Evolutionary conservation across 2,329 filamentous ascomycete species (phyloP).

Genomic region (Coleophoma eucalyptorum): DNA sequence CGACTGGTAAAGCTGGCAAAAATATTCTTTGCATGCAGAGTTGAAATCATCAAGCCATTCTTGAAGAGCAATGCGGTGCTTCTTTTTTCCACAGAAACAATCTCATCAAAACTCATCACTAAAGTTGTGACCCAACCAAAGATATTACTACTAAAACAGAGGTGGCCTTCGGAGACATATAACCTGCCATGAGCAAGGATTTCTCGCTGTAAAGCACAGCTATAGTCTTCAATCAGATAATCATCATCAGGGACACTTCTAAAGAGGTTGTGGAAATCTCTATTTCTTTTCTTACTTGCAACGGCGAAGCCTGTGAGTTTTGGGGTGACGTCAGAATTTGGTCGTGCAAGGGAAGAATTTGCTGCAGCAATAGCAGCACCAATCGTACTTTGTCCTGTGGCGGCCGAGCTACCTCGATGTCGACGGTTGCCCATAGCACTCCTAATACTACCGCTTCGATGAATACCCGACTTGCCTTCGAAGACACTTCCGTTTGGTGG

Average conservation of each 20-base stretch:
- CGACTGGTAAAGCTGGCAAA: constrained; percentile 94
- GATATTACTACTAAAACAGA: constrained; percentile 99
- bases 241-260: constrained; percentile 97
- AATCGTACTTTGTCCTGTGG: constrained; percentile 51
- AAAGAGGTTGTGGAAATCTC: constrained; percentile 91
- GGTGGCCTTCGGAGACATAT: constrained; percentile 94
- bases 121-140: constrained; percentile 96
- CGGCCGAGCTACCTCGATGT: constrained; percentile 79
- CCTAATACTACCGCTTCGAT: constrained; percentile 61
- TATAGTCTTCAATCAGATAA: constrained; percentile 97
- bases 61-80: constrained; percentile 94
- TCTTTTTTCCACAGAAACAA: constrained; percentile 94
- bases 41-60: constrained; percentile 95
- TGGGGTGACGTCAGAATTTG: constrained; percentile 53
- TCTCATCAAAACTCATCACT: constrained; percentile 97
- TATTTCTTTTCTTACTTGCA: constrained; percentile 91
- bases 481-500: constrained; percentile 62
- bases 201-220: constrained; percentile 90
- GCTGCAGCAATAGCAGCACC: constrained; percentile 70
- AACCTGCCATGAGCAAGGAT: constrained; percentile 91
- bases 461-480: constrained; percentile 50
- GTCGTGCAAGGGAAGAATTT: constrained; percentile 64
- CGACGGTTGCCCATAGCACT: constrained; percentile 58
- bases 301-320: constrained; percentile 94
- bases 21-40: constrained; percentile 88